Conservation (phyloP, 129 eudicot genomes). For the Daucus carota region DNA sequence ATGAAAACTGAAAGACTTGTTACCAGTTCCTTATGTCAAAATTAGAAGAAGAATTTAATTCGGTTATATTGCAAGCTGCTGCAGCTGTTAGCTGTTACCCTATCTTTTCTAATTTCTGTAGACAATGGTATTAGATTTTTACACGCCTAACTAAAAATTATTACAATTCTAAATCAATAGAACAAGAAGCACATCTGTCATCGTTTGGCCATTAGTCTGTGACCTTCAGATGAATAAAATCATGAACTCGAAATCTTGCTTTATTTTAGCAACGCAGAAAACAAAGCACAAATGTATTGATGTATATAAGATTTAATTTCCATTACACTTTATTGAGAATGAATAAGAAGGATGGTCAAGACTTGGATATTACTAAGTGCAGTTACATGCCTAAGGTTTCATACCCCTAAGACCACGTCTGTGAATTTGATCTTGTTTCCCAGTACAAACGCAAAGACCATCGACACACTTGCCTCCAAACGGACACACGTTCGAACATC, state of each 20-base stretch:
- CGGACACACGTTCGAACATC: not conserved
- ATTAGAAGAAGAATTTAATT: too few relatives aligned
- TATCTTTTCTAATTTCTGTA: not conserved
- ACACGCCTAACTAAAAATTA: too few relatives aligned
- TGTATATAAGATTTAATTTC: not conserved
- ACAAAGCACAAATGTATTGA: too few relatives aligned
- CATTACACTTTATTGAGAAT: not conserved
- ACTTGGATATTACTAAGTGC: too few relatives aligned
- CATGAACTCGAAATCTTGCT: too few relatives aligned
- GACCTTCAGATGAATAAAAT: too few relatives aligned
- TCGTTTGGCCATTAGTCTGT: too few relatives aligned
- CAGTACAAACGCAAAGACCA: not conserved
- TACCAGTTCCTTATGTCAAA: not conserved
- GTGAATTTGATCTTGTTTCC: not conserved
- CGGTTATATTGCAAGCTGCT: not conserved
- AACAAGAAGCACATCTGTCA: not conserved
- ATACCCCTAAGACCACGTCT: too few relatives aligned
- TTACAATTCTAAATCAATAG: too few relatives aligned
- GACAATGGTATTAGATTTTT: not conserved
- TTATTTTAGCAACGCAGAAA: too few relatives aligned
- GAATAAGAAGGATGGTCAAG: too few relatives aligned
- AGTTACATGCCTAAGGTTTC: too few relatives aligned
- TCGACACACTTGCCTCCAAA: not conserved
- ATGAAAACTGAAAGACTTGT: not conserved
- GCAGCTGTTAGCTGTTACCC: not conserved